phyloP scores from a whole-genome alignment of 106 monocot genomes.

The Agapanthus africanus region DNA sequence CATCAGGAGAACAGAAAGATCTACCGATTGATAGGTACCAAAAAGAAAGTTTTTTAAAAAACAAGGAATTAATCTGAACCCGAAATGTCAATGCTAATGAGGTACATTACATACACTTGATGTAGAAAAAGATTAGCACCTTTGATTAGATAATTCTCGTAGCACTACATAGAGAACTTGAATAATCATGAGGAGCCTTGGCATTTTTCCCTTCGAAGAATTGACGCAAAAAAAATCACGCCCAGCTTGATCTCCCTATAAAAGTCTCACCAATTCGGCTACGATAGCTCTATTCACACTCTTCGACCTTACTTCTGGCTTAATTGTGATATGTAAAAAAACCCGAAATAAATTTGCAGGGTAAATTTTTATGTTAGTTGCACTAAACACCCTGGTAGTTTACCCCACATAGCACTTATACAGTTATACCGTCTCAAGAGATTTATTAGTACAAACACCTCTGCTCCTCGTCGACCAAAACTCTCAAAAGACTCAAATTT shows the following conservation, averaged over 20 bases:
- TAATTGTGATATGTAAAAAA: slow-evolving; percentile 47
- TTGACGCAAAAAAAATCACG: slow-evolving; percentile 40
- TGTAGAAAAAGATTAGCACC: slow-evolving; percentile 37
- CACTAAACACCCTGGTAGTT: too few species aligned
- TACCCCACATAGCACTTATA: too few species aligned
- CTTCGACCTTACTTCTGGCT: slow-evolving; percentile 47
- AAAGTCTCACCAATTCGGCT: slow-evolving; percentile 51
- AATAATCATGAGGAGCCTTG: slow-evolving; percentile 61
- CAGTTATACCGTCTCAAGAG: too few species aligned
- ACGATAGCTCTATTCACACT: slow-evolving; percentile 60
- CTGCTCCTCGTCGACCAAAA: too few species aligned
- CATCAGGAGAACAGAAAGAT: slow-evolving; percentile 78
- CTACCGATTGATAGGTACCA: slow-evolving; percentile 65
- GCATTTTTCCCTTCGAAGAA: slow-evolving; percentile 60
- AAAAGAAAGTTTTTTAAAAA: too few species aligned
- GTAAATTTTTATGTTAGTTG: too few species aligned
- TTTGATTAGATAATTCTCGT: slow-evolving; percentile 63
- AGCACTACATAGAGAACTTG: slow-evolving; percentile 73
- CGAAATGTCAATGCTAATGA: too few species aligned
- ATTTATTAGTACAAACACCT: too few species aligned
- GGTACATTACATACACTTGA: too few species aligned
- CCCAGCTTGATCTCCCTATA: slow-evolving; percentile 60
- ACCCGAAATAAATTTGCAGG: too few species aligned
- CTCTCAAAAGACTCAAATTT: too few species aligned
- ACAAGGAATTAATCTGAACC: too few species aligned